Conservation (phyloP, 2,329 filamentous ascomycete genomes). For the Botrytis hyacinthi region DNA sequence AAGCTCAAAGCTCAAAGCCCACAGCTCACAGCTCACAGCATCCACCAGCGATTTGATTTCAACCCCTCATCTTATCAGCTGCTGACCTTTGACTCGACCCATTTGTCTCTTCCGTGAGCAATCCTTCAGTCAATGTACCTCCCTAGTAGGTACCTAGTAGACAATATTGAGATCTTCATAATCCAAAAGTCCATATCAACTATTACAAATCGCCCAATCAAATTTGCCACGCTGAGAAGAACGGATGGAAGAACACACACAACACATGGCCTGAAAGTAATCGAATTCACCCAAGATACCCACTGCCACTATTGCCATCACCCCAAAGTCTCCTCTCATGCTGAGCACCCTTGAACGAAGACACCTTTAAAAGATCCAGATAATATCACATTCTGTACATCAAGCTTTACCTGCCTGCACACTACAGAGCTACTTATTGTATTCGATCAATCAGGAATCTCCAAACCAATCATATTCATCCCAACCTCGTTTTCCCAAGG, state of each 20-base stretch:
- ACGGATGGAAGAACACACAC: not conserved
- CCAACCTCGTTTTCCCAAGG: not conserved
- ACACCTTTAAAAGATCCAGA: not conserved
- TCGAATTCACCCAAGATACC: not conserved
- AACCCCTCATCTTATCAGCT: conserved; percentile 18
- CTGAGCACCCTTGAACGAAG: not conserved
- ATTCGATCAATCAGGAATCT: not conserved
- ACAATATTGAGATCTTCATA: not conserved
- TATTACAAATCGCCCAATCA: not conserved
- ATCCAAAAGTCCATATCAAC: not conserved
- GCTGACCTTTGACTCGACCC: not conserved
- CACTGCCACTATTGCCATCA: not conserved
- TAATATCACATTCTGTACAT: not conserved
- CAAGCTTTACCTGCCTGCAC: not conserved
- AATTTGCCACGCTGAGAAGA: conserved; percentile 4
- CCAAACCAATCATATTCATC: not conserved
- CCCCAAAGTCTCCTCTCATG: too few species aligned
- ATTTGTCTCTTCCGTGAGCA: not conserved
- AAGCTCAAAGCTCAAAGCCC: not conserved
- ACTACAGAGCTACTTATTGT: not conserved
- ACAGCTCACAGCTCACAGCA: not conserved
- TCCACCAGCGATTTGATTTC: not conserved
- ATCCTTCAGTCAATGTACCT: conserved; percentile 1
- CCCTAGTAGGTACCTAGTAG: too few species aligned
- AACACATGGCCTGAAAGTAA: not conserved